These are phyloP conservation scores for Psilocybe subaeruginosa DNA, from an alignment of 768 basidiomycete genomes.

Conservation along the genomic window DNA sequence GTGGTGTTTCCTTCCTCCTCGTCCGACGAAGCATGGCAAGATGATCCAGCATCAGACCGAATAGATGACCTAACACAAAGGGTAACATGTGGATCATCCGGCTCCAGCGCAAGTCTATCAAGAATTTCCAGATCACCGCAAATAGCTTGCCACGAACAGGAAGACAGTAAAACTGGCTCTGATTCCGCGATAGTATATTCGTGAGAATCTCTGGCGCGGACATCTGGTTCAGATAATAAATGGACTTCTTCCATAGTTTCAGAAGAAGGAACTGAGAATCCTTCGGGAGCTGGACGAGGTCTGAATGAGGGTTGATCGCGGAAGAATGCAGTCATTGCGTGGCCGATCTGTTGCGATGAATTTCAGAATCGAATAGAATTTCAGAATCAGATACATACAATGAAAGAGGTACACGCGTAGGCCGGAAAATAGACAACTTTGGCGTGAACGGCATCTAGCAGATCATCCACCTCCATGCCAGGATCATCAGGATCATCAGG, in stretches of 20 bases:
- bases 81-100: conserved; percentile 4
- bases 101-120: not conserved
- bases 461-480: conserved; percentile 31
- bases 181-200: not conserved
- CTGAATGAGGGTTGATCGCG: conserved; percentile 12
- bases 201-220: not conserved
- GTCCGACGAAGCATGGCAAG: not conserved
- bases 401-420: conserved; percentile 35
- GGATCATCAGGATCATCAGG: conserved; percentile 17
- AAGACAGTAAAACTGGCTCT: not conserved
- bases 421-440: conserved; percentile 31
- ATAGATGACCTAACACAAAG: conserved; percentile 15
- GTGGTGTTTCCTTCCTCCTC: conserved; percentile 17
- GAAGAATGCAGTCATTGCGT: conserved; percentile 28
- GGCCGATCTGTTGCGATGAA: conserved; percentile 20
- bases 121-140: not conserved
- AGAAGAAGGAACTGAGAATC: conserved; percentile 22
- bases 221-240: too few relatives aligned
- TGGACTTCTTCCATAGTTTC: not conserved
- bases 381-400: conserved; percentile 19
- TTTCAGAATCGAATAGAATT: not conserved
- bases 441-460: conserved; percentile 29
- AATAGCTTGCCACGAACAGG: not conserved
- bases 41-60: not conserved
- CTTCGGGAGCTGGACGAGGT: conserved; percentile 20